Evolutionary conservation across 495 filamentous ascomycete genomes (phyloP).

Genomic region (Tuber microsphaerosporum): DNA sequence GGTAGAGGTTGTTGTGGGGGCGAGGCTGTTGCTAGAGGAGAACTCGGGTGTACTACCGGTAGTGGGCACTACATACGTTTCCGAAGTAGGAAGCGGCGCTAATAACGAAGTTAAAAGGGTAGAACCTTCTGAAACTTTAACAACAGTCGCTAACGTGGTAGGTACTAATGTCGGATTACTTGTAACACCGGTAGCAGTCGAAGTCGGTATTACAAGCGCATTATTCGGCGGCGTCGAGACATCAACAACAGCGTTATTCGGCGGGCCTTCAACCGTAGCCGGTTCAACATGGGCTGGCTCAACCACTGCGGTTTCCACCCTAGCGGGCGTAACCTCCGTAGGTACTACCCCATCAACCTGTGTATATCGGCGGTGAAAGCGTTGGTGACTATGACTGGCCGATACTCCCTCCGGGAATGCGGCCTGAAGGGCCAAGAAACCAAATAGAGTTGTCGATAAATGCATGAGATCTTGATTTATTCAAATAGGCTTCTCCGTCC

Average conservation of each 20-base stretch:
- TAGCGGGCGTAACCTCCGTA: neutral
- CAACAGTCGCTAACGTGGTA: neutral
- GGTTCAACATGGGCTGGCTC: neutral
- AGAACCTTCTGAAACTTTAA: neutral
- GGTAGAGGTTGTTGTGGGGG: neutral
- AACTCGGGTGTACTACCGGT: neutral
- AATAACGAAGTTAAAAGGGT: neutral
- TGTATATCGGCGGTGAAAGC: conserved; percentile 8
- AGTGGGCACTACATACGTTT: neutral
- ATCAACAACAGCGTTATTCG: conserved; percentile 16
- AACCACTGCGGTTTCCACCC: neutral
- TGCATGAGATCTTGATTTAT: neutral
- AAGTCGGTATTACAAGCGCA: conserved; percentile 1
- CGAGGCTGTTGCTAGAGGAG: neutral
- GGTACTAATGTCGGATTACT: neutral
- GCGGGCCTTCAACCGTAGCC: conserved; percentile 20
- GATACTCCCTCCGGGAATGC: neutral
- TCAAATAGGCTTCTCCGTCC: neutral
- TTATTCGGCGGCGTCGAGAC: conserved; percentile 11
- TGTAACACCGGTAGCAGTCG: neutral
- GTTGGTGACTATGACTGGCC: neutral
- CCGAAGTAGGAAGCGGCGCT: neutral
- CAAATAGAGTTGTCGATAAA: neutral
- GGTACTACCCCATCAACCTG: neutral
- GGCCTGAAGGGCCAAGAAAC: neutral